Conservation (phyloP, 1,284 basidiomycete genomes). For the Ustilago cynodontis region DNA sequence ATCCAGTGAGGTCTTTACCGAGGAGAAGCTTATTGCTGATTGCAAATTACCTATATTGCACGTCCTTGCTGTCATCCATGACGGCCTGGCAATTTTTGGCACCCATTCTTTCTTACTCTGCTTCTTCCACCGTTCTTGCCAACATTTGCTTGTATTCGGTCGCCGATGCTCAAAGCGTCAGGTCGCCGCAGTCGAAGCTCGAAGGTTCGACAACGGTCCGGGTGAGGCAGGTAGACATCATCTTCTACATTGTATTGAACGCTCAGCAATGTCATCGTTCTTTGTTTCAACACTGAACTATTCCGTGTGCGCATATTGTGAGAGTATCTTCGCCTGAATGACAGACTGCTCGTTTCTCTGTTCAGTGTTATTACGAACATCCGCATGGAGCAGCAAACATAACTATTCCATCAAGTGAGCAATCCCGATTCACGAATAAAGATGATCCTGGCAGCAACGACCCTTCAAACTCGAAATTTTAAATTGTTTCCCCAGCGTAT, state of each 20-base stretch:
- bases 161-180: constrained; percentile 30
- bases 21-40: constrained; percentile 68
- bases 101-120: constrained; percentile 24
- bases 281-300: background rate
- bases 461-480: constrained; percentile 46
- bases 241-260: background rate
- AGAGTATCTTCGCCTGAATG: background rate
- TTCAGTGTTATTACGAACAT: background rate
- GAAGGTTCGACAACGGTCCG: constrained; percentile 8
- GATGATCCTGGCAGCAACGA: background rate
- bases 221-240: constrained; percentile 22
- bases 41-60: constrained; percentile 67
- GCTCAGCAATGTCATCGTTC: background rate
- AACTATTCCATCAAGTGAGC: background rate
- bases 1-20: constrained; percentile 67
- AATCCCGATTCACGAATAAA: background rate
- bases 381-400: background rate
- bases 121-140: constrained; percentile 32
- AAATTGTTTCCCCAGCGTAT: no score
- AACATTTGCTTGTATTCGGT: background rate
- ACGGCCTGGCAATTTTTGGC: constrained; percentile 65
- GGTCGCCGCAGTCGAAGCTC: background rate
- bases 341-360: background rate
- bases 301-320: background rate
- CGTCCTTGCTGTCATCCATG: constrained; percentile 64